These are phyloP conservation scores for Amauroascus niger DNA, from an alignment of 2,329 filamentous ascomycete genomes.

Conservation along the genomic window DNA sequence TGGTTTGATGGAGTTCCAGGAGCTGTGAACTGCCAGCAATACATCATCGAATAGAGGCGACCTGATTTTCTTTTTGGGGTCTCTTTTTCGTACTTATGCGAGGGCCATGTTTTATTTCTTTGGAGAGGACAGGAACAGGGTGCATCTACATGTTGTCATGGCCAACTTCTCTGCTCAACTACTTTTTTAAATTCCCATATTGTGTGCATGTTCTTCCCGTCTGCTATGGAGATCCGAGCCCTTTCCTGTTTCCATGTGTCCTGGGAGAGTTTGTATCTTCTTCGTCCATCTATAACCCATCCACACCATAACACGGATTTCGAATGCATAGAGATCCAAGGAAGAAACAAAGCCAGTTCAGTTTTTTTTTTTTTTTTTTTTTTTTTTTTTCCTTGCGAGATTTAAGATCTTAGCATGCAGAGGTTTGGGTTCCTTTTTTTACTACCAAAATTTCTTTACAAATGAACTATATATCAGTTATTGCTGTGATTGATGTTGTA, in stretches of 20 bases:
- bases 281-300: neutral
- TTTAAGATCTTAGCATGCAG: too few species aligned
- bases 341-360: neutral
- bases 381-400: too few species aligned
- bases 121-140: neutral
- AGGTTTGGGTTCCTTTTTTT: too few species aligned
- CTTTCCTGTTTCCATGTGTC: neutral
- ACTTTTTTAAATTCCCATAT: neutral
- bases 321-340: neutral
- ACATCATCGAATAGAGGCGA: neutral
- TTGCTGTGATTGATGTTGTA: too few species aligned
- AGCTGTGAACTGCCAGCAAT: neutral
- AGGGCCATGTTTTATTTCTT: neutral
- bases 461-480: too few species aligned
- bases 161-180: constrained; percentile 1
- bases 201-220: neutral
- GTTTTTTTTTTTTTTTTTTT: constrained; percentile 1
- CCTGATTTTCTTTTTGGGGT: neutral
- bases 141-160: neutral
- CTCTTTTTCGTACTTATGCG: neutral
- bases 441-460: too few species aligned
- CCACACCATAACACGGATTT: too few species aligned
- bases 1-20: neutral
- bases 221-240: neutral
- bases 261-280: neutral